Evolutionary conservation across 441 rosid species (phyloP).

Genomic region (Populus hybrid): DNA sequence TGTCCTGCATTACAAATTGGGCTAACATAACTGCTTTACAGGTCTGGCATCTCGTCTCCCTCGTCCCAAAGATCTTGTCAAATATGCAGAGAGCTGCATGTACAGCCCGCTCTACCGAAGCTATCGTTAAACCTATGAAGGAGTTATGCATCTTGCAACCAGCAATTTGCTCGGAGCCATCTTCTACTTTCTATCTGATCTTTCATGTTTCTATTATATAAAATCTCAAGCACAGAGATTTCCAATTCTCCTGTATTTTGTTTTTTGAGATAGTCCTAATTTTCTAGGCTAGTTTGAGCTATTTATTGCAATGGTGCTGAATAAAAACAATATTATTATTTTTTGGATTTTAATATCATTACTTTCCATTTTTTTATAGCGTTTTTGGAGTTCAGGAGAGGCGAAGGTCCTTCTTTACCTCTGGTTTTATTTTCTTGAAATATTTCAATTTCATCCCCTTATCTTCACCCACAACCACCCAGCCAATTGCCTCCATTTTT

Average conservation of each 20-base stretch:
- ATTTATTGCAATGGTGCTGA: not conserved
- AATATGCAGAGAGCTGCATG: slow-evolving; percentile 95
- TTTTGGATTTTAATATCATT: too few relatives aligned
- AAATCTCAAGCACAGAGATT: not conserved
- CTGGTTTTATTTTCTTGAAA: too few relatives aligned
- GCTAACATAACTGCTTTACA: slow-evolving; percentile 11
- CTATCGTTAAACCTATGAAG: slow-evolving; percentile 50
- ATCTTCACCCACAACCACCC: too few relatives aligned
- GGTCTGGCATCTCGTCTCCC: slow-evolving; percentile 93
- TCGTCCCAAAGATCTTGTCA: slow-evolving; percentile 75
- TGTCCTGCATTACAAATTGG: not conserved
- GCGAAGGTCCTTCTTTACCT: not conserved
- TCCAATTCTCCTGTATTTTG: not conserved
- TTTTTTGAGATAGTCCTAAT: not conserved
- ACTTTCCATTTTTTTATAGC: not conserved
- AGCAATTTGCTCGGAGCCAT: slow-evolving; percentile 10
- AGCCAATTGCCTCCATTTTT: too few relatives aligned
- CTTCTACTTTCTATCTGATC: not conserved
- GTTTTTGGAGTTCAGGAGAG: not conserved
- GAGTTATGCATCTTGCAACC: slow-evolving; percentile 12
- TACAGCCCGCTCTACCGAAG: slow-evolving; percentile 72
- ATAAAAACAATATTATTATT: not conserved
- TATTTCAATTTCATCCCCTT: too few relatives aligned
- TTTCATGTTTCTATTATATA: not conserved
- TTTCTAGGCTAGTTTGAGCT: not conserved